Percentiles rank a stretch among this genome's conserved stretches.
These are phyloP conservation scores for Blastocystis sp. DNA, from an alignment of 352 stramenopile genomes.

Conservation along the genomic window DNA sequence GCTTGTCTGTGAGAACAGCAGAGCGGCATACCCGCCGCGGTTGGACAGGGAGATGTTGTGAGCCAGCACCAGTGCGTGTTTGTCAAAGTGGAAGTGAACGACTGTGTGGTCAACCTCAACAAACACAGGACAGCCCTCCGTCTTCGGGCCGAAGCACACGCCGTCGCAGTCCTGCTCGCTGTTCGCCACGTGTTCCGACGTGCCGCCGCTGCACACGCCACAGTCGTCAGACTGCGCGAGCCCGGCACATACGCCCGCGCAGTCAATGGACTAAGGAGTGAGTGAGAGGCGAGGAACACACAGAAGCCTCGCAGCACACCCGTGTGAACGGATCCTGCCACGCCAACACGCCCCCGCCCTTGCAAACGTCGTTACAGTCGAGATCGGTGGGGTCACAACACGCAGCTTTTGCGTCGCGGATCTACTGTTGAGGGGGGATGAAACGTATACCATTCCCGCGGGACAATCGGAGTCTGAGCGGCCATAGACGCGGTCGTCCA, in stretches of 20 bases:
- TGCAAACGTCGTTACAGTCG: slow-evolving; percentile 9
- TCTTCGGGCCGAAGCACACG: slow-evolving; percentile 15
- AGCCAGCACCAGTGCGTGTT: too few species aligned
- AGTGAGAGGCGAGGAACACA: background rate
- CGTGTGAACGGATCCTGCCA: too few species aligned
- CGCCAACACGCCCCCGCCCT: background rate
- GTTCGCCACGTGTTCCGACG: slow-evolving; percentile 48
- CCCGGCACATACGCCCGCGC: slow-evolving; percentile 23
- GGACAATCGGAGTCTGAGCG: background rate
- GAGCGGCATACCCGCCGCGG: background rate
- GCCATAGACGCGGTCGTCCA: slow-evolving; percentile 22
- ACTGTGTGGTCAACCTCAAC: background rate
- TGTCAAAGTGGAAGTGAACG: background rate
- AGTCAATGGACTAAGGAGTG: slow-evolving; percentile 15
- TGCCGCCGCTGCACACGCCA: slow-evolving; percentile 51
- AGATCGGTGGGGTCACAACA: slow-evolving; percentile 21
- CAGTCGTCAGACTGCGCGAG: slow-evolving; percentile 5
- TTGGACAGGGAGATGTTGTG: background rate
- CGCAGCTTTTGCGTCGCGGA: background rate
- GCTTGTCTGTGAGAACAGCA: background rate
- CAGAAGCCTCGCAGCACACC: background rate
- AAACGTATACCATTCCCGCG: background rate
- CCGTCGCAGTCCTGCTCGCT: slow-evolving; percentile 36
- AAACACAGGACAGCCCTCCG: background rate
- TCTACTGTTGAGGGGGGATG: background rate